Base-by-base conservation (phyloP, 495 filamentous ascomycete genomes). In the Penicillium pancosmium region DNA sequence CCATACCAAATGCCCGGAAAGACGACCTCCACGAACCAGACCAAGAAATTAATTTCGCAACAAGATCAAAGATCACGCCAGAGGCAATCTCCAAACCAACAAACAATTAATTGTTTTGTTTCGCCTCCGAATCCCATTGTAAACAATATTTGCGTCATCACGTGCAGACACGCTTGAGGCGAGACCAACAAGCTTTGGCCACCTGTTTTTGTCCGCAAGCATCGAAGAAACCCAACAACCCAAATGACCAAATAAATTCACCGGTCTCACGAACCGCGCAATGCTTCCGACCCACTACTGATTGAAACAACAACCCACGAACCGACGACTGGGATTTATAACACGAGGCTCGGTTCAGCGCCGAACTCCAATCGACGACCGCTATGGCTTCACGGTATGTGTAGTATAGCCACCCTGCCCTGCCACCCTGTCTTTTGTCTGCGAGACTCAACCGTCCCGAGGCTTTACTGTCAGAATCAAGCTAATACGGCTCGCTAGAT, bases 401-500 rank as follows among this genome's bases (percentile, higher is more conserved):
- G 50, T 38, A 15, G 27, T 31, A 31, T 31, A 8, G 27, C 5
- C 27, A 31, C 27, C 27, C 27, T 27, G 27, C 27, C 21, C 27
- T 31, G 27, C 27, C 27, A 31, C 27, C 27, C 27, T 31, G 27
- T 31, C 27, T 31, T 31, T 31, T 31, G 27, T 7, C 27, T 9
- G 27, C 27, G n/a, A 44, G 15, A 44, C 41, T 7, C n/a, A 7
- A 12, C 12, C 11, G 36, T 40, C 15, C 36, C 6, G 27, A 6
- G 1, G 5, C 27, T 7, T 9, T 7, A 8, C 4, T 34, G 48
- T 27, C 47, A n/a, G 18, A 33, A n/a, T 15, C 27, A 31, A 36
- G 31, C 49, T 51, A 40, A 35, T 12, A 38, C 7, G 16, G 23
- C n/a, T 7, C 19, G 52, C 21, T 57, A 87, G 86, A 77, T 88